Conservation (phyloP, 257 asterid species). For the Solanum clarkiae region DNA sequence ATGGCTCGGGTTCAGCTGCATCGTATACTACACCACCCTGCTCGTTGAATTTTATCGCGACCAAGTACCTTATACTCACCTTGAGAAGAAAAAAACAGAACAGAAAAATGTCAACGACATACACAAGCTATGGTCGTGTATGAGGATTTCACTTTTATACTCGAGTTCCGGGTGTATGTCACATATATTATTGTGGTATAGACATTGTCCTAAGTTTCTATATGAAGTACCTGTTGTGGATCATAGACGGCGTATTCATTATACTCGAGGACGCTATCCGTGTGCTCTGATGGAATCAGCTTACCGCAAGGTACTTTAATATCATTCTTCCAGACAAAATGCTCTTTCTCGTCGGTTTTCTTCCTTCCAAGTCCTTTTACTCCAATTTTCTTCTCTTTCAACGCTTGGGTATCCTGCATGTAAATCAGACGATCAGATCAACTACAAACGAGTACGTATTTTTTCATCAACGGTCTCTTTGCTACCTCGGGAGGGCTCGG, state of each 20-base stretch:
- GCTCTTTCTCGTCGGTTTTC: conserved; percentile 72
- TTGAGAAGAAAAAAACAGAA: not conserved
- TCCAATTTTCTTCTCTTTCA: conserved; percentile 58
- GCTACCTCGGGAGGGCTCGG: conserved; percentile 26
- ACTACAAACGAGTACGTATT: not conserved
- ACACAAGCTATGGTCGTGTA: not conserved
- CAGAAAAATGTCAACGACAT: not conserved
- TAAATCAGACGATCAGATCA: not conserved
- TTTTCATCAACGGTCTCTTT: not conserved
- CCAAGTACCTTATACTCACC: conserved; percentile 71
- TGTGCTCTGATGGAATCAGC: conserved; percentile 39
- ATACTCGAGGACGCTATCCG: conserved; percentile 60
- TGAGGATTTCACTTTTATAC: no score
- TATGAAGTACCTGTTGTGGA: conserved; percentile 45
- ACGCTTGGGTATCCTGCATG: conserved; percentile 20
- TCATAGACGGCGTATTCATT: conserved; percentile 78
- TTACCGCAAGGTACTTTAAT: conserved; percentile 72
- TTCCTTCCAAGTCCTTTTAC: conserved; percentile 58
- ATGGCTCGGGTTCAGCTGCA: not conserved
- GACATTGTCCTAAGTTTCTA: not conserved
- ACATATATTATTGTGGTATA: not conserved
- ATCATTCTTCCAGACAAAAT: conserved; percentile 62
- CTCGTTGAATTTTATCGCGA: conserved; percentile 63
- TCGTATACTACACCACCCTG: conserved; percentile 31
- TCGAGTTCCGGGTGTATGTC: no score